A percentile compares a stretch with the other conserved stretches of the same genome.
Evolutionary conservation across 106 monocot genomes (phyloP).

Genomic region (Acorus calamus): DNA sequence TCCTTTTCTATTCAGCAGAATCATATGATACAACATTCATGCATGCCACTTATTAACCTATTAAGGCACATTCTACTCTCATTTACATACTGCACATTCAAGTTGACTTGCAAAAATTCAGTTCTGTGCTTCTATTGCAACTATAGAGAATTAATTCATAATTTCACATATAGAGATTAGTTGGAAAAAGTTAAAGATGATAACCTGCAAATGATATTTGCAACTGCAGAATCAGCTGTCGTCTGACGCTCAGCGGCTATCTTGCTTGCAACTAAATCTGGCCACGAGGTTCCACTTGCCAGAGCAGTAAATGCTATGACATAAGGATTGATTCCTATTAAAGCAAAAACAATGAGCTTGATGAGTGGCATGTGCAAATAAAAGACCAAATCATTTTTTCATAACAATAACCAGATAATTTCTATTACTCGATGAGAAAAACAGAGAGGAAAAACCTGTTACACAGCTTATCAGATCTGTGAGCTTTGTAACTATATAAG

Average conservation of each 20-base stretch:
- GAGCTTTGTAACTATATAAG: constrained; percentile 66
- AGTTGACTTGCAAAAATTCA: too few species aligned
- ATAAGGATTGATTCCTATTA: constrained; percentile 59
- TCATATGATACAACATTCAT: too few species aligned
- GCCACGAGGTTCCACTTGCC: constrained; percentile 83
- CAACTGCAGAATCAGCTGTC: constrained; percentile 78
- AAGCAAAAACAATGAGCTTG: neutral
- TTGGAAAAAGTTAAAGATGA: neutral
- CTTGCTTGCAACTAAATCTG: constrained; percentile 86
- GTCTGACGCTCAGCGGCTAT: constrained; percentile 80
- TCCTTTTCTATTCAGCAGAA: too few species aligned
- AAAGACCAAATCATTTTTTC: too few species aligned
- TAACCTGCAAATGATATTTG: constrained; percentile 90
- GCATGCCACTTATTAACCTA: too few species aligned
- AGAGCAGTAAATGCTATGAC: constrained; percentile 82
- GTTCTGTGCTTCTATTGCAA: too few species aligned
- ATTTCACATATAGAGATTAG: too few species aligned
- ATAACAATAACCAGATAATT: too few species aligned
- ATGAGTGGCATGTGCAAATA: neutral
- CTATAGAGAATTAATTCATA: too few species aligned
- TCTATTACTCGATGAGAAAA: constrained; percentile 3
- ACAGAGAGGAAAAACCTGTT: constrained; percentile 42
- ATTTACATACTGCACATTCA: too few species aligned
- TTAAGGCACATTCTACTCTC: too few species aligned
- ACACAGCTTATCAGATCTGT: constrained; percentile 78